Evolutionary conservation across 176 grass and related monocot species (phyloP), one percentile per base, ranked within the genome.

Genomic region (Rhynchospora breviuscula): DNA sequence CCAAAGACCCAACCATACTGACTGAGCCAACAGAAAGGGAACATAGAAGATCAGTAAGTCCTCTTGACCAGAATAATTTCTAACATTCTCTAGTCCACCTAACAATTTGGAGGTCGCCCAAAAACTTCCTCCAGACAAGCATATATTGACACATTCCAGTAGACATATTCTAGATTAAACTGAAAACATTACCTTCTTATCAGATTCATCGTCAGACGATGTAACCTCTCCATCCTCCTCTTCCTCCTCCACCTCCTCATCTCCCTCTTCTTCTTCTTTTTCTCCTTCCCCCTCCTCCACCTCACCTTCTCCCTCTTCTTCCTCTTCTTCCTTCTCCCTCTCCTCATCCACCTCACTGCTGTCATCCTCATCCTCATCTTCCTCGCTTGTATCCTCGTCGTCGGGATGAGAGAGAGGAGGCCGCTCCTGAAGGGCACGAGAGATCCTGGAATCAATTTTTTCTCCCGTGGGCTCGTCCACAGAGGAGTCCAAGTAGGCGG

Each of bases 361-460:
- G 9, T 87, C 83, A 8, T 86, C 87, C 14, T 87, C 63, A 62
- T 85, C 70, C 64, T 78, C 70, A 0, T 89, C 86, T 8, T 79
- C 66, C 13, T 80, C 88, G 0, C 89, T 81, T 10, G 64, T 81
- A 0, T 79, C 84, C 4, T 87, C 86, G 1, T 54, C 51, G 0
- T 90, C 61, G 2, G 91, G 73, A 40, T 92, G 85, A 51, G 81
- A 79, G 5, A 91, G 84, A 22, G 84, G 59, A 44, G 45, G 33
- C 7, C 81, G 40, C 1, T 88, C 87, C 10, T 56, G 35, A 43
- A 91, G 87, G 17, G 84, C 87, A 57, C 73, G 73, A 8, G 87
- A 87, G 79, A 98, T 98, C 91, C 93, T 98, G 43, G 88, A 85
- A 79, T 95, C 93, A 15, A 98, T 61, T 33, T 59, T 84, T 61